These are phyloP conservation scores for Apophysomyces sp. DNA, from an alignment of 371 early-diverging fungal species.

Conservation along the genomic window DNA sequence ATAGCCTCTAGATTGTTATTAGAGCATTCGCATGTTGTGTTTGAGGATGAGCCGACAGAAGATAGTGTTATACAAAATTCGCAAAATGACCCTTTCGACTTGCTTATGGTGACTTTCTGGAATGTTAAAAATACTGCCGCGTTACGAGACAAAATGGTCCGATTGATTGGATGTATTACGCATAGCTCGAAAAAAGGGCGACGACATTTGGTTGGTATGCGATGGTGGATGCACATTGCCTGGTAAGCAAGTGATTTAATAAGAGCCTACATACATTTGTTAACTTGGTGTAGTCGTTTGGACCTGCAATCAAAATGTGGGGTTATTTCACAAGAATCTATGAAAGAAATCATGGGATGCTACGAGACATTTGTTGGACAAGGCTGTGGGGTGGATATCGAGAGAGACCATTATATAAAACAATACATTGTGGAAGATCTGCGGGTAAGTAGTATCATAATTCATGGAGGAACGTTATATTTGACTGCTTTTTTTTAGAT, in stretches of 20 bases:
- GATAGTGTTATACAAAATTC: slow-evolving; percentile 13
- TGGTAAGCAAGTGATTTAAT: slow-evolving; percentile 15
- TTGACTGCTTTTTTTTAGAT: slow-evolving; percentile 15
- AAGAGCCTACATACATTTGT: not conserved
- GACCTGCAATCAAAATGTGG: not conserved
- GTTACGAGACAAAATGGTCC: slow-evolving; percentile 21
- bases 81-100: slow-evolving; percentile 27
- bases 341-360: slow-evolving; percentile 9
- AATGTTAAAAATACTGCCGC: slow-evolving; percentile 8
- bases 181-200: slow-evolving; percentile 19
- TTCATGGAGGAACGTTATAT: not conserved
- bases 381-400: not conserved
- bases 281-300: not conserved
- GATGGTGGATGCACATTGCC: slow-evolving; percentile 41
- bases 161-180: slow-evolving; percentile 21
- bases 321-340: slow-evolving; percentile 1
- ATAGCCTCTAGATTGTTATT: slow-evolving; percentile 9
- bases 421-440: slow-evolving; percentile 27
- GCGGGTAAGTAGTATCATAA: slow-evolving; percentile 12
- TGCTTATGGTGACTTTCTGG: slow-evolving; percentile 31
- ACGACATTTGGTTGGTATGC: slow-evolving; percentile 29
- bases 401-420: slow-evolving; percentile 8
- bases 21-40: not conserved
- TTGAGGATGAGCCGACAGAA: slow-evolving; percentile 10
- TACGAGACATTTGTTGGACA: slow-evolving; percentile 17